phyloP scores from a whole-genome alignment of 1,139 yeast genomes.

The Zhuliangozyma blackwelliae region DNA sequence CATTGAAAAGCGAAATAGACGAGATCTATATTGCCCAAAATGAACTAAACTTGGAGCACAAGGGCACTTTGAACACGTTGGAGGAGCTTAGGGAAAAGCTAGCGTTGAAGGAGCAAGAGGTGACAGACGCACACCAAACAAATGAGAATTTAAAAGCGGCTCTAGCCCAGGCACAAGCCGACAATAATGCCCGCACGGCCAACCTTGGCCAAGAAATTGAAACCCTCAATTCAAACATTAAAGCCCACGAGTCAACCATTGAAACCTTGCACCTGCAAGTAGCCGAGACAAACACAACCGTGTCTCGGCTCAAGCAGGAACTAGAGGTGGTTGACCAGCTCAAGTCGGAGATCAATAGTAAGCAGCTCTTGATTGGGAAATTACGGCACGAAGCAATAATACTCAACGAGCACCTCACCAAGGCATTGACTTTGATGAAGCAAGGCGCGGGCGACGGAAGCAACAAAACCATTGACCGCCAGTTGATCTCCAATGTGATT shows the following conservation, averaged over 20 bases:
- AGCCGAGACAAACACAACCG: conserved; percentile 3
- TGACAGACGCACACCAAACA: conserved; percentile 10
- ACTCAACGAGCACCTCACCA: conserved; percentile 87
- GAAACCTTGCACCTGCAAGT: conserved; percentile 7
- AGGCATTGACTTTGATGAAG: conserved; percentile 74
- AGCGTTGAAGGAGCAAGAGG: conserved; percentile 19
- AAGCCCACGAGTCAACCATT: conserved; percentile 3
- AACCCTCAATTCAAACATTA: conserved; percentile 4
- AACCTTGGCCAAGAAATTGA: conserved; percentile 15
- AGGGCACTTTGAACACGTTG: conserved; percentile 36
- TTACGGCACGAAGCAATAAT: conserved; percentile 95
- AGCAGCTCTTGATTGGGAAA: conserved; percentile 79
- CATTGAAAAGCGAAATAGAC: conserved; percentile 37
- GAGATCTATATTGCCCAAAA: conserved; percentile 45
- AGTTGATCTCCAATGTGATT: conserved; percentile 78
- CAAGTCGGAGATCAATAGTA: conserved; percentile 51
- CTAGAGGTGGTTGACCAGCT: conserved; percentile 16
- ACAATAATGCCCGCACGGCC: conserved; percentile 5
- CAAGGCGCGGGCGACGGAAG: conserved; percentile 63
- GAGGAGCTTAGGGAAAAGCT: conserved; percentile 44
- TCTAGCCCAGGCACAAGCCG: conserved; percentile 7
- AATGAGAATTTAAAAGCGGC: conserved; percentile 9
- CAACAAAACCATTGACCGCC: conserved; percentile 74
- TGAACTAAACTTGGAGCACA: conserved; percentile 45
- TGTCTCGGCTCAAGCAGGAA: conserved; percentile 6